Evolutionary conservation across 352 stramenopile genomes (phyloP).

Genomic region (Globisporangium nagaii): DNA sequence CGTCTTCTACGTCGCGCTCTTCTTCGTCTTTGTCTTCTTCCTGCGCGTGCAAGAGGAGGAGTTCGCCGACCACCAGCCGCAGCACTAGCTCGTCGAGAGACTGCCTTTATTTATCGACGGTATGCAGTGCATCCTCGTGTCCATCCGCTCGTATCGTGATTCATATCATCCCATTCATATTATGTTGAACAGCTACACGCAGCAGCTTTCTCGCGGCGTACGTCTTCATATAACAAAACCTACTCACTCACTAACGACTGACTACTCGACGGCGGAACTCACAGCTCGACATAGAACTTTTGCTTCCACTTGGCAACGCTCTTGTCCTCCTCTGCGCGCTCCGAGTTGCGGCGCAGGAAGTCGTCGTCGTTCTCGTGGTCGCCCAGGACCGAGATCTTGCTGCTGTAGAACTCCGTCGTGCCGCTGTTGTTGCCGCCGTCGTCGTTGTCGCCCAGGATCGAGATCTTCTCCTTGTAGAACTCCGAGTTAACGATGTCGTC

Average conservation of each 20-base stretch:
- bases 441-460: constrained; percentile 2
- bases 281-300: constrained; percentile 20
- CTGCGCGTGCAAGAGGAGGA: constrained; percentile 57
- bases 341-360: constrained; percentile 4
- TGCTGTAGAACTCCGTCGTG: constrained; percentile 8
- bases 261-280: not conserved
- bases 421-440: constrained; percentile 7
- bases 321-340: not conserved
- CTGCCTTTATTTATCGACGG: not conserved
- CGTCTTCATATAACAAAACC: constrained; percentile 6
- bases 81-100: no score
- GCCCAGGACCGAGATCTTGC: constrained; percentile 7
- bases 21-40: constrained; percentile 57
- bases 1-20: constrained; percentile 56
- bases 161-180: no score
- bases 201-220: not conserved
- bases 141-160: no score
- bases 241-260: not conserved
- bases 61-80: constrained; percentile 23
- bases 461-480: constrained; percentile 2
- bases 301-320: constrained; percentile 18
- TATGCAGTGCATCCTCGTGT: no score
- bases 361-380: constrained; percentile 3
- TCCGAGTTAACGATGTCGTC: constrained; percentile 1
- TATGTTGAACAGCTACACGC: constrained; percentile 9